Percentiles rank a stretch among this genome's conserved stretches.
phyloP scores from a whole-genome alignment of 495 filamentous ascomycete species.

The Astrothelium subdiscretum region DNA sequence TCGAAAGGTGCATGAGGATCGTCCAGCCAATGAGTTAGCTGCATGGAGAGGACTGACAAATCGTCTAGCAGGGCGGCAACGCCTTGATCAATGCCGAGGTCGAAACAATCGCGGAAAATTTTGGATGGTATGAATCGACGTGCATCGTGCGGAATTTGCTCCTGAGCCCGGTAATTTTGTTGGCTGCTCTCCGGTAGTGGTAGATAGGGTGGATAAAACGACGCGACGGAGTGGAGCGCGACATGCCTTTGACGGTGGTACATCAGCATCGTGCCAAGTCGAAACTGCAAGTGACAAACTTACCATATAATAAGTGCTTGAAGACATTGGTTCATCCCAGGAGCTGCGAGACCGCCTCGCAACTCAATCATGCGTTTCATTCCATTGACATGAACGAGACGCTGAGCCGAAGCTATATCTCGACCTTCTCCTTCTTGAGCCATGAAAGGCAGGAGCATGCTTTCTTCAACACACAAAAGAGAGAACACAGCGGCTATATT shows the following conservation, averaged over 20 bases:
- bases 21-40: conserved; percentile 18
- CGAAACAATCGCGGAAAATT: background rate
- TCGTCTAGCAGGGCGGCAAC: conserved; percentile 13
- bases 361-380: conserved; percentile 22
- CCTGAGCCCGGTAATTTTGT: background rate
- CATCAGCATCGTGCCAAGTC: background rate
- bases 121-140: background rate
- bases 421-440: conserved; percentile 3
- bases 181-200: background rate
- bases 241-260: background rate
- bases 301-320: conserved; percentile 26
- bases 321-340: conserved; percentile 20
- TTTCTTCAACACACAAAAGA: conserved; percentile 22
- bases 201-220: background rate
- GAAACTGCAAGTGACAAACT: conserved; percentile 6
- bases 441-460: conserved; percentile 14
- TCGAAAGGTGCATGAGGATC: conserved; percentile 17
- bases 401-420: conserved; percentile 14
- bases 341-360: conserved; percentile 18
- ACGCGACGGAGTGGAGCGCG: background rate
- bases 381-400: conserved; percentile 20
- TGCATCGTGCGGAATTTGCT: background rate
- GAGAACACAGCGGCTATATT: conserved; percentile 25
- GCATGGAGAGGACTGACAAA: conserved; percentile 11
- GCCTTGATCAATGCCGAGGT: conserved; percentile 16